Evolutionary conservation across 805 yeast species (phyloP), one percentile per base, ranked within the genome.

Genomic region (Yarrowia sp.): DNA sequence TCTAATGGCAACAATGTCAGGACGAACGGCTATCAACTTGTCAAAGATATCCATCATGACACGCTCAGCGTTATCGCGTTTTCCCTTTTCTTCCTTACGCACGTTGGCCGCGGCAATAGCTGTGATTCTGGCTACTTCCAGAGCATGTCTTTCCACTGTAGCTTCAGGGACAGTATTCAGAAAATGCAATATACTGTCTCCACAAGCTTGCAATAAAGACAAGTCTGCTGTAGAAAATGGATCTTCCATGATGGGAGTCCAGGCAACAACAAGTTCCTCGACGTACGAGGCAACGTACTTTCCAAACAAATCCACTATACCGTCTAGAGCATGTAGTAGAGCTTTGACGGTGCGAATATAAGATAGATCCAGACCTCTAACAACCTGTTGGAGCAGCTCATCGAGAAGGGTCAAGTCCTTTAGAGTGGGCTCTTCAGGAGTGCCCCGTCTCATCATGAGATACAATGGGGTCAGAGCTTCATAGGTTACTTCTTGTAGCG

Each of bases 221-320:
- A 54, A 12, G n/a, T 54, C 61, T 3, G 61, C 61, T 1, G 61
- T 54, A 7, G 61, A n/a, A 38, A 54, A 54, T 14, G 61, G 61
- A 14, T 54, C 61, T 33, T 54, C 61, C 35, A 54, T 26, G 14
- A 54, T 54, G 0, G 61, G 61, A 12, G 61, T 54, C 61, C 61
- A 54, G 6, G 61, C 61, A 1, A 26, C 19, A 0, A 54, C 10
- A 14, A 54, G 26, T 8, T 54, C 61, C 17, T n/a, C 35, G 10
- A n/a, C n/a, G 7, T 54, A 54, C 2, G 61, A 54, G 0, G 61
- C 61, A 24, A 38, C 17, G 17, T 38, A 54, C 35, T 38, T 36
- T 26, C 61, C 61, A 35, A 54, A 54, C 35, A 54, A 26, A 17
- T 54, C 61, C 22, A 54, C 46, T 1, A 54, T 38, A 14, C 46